Conservation (phyloP, 108 stramenopile species). For the Skeletonema menzelii region DNA sequence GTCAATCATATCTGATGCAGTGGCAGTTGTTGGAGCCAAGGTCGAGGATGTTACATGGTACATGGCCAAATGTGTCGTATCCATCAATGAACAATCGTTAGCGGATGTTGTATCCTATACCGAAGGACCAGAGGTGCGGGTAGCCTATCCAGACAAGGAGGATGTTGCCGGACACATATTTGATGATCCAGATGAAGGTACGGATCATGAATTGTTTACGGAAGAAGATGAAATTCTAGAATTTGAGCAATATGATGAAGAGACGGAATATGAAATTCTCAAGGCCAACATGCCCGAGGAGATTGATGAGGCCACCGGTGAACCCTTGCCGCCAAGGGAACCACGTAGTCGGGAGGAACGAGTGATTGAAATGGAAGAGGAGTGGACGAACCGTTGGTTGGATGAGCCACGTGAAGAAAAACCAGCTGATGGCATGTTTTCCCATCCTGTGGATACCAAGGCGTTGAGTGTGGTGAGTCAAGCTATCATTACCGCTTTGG, state of each 20-base stretch:
- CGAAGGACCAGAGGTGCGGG: conserved; percentile 59
- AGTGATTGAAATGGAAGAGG: conserved; percentile 18
- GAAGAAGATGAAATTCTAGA: conserved; percentile 58
- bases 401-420: conserved; percentile 19
- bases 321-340: conserved; percentile 20
- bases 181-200: conserved; percentile 68
- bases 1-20: conserved; percentile 58
- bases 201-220: conserved; percentile 47
- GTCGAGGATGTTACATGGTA: conserved; percentile 87
- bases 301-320: conserved; percentile 38
- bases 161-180: conserved; percentile 48
- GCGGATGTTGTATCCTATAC: conserved; percentile 28
- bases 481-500: conserved; percentile 63
- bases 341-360: conserved; percentile 28
- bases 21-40: conserved; percentile 48
- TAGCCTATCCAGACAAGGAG: conserved; percentile 44
- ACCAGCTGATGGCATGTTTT: conserved; percentile 34
- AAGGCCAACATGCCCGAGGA: conserved; percentile 40
- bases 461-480: conserved; percentile 63
- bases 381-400: conserved; percentile 4
- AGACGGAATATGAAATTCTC: conserved; percentile 50
- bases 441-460: conserved; percentile 57
- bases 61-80: conserved; percentile 62
- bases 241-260: conserved; percentile 59
- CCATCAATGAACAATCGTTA: conserved; percentile 46